Conservation (phyloP, 2,329 filamentous ascomycete genomes). For the Fusarium armeniacum region DNA sequence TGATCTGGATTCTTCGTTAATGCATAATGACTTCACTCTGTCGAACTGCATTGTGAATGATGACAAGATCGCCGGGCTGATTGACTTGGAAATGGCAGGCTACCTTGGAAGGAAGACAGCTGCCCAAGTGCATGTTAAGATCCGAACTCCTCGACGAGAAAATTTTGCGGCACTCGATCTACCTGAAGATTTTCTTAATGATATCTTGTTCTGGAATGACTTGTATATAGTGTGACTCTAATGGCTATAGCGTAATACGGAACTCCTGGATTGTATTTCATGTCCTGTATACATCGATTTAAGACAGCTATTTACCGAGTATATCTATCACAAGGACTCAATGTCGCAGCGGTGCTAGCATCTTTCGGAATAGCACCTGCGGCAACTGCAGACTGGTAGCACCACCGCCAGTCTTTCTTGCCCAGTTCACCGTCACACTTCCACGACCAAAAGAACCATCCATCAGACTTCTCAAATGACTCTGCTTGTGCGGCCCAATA, state of each 20-base stretch:
- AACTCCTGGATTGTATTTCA: too few species aligned
- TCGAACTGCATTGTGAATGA: too few species aligned
- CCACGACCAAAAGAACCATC: slow-evolving; percentile 74
- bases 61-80: too few species aligned
- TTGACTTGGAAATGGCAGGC: background rate
- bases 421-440: slow-evolving; percentile 61
- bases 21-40: too few species aligned
- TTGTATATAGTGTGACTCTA: background rate
- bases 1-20: too few species aligned
- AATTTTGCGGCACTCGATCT: background rate
- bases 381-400: slow-evolving; percentile 56
- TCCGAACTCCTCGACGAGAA: background rate
- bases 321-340: slow-evolving; percentile 27
- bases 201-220: background rate
- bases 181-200: background rate
- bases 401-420: slow-evolving; percentile 62
- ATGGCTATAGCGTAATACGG: background rate
- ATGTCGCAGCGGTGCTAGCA: slow-evolving; percentile 31
- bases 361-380: slow-evolving; percentile 50
- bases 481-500: slow-evolving; percentile 71
- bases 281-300: too few species aligned
- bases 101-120: background rate
- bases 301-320: background rate
- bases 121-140: background rate
- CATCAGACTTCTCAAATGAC: slow-evolving; percentile 66